Evolutionary conservation across 129 eudicot genomes (phyloP).

Genomic region (Tanacetum coccineum): DNA sequence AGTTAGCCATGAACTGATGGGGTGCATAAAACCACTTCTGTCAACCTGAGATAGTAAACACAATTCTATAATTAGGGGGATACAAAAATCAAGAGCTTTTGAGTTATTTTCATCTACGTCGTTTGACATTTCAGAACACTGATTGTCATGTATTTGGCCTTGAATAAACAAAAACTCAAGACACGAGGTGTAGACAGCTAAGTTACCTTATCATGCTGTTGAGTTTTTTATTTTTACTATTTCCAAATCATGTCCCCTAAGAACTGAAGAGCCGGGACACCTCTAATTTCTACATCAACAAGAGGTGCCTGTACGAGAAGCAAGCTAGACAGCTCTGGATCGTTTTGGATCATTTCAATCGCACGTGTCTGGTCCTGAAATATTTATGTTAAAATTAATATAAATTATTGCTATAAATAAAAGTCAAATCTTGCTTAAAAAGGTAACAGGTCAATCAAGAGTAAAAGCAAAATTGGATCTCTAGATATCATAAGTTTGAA

Average conservation of each 20-base stretch:
- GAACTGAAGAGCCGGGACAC: constrained; percentile 96
- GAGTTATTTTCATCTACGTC: neutral
- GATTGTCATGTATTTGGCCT: neutral
- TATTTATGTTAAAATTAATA: neutral
- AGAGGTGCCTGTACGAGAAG: constrained; percentile 77
- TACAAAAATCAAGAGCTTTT: neutral
- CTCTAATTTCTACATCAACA: constrained; percentile 95
- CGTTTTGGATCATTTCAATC: constrained; percentile 51
- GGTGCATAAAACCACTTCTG: neutral
- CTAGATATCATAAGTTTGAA: neutral
- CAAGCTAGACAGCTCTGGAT: constrained; percentile 72
- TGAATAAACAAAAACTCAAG: neutral
- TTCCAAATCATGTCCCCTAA: constrained; percentile 93
- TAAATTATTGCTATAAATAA: neutral
- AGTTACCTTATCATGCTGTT: constrained; percentile 18
- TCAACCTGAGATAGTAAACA: constrained; percentile 21
- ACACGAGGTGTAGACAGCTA: neutral
- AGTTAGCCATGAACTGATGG: too few species aligned
- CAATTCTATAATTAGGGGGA: neutral
- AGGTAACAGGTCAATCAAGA: neutral
- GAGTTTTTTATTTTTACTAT: constrained; percentile 21
- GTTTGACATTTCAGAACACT: neutral
- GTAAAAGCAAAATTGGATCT: neutral
- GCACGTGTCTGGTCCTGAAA: constrained; percentile 93
- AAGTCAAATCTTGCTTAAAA: neutral